Evolutionary conservation across 2,329 filamentous ascomycete species (phyloP).

Genomic region (Talaromyces atroroseus): DNA sequence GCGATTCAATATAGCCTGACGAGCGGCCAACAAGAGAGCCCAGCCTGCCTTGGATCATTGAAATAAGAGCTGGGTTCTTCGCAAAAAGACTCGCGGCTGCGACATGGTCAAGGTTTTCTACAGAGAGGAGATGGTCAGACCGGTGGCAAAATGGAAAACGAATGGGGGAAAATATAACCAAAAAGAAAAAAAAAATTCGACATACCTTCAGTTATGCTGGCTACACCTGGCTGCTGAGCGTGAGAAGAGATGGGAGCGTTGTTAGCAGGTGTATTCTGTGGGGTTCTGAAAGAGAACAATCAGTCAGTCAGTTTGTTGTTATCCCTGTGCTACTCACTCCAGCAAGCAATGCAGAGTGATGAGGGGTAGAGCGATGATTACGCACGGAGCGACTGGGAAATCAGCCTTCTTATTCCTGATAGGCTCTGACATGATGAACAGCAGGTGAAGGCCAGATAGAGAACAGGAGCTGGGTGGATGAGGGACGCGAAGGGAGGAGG

Average conservation of each 20-base stretch:
- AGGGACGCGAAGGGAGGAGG: not conserved
- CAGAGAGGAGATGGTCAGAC: slow-evolving; percentile 18
- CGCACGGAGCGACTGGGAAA: slow-evolving; percentile 60
- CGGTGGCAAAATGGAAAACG: slow-evolving; percentile 11
- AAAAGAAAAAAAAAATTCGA: slow-evolving; percentile 17
- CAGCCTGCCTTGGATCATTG: slow-evolving; percentile 97
- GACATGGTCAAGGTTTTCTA: slow-evolving; percentile 81
- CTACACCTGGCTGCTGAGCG: slow-evolving; percentile 87
- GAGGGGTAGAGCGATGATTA: slow-evolving; percentile 20
- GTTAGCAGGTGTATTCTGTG: slow-evolving; percentile 94
- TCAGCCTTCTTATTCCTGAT: slow-evolving; percentile 63
- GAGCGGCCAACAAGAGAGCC: slow-evolving; percentile 88
- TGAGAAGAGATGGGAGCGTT: slow-evolving; percentile 97
- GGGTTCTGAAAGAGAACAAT: slow-evolving; percentile 60
- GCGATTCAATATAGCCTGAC: slow-evolving; percentile 95
- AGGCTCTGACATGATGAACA: slow-evolving; percentile 56
- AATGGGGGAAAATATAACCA: not conserved
- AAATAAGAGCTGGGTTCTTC: slow-evolving; percentile 87
- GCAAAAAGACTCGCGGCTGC: slow-evolving; percentile 89
- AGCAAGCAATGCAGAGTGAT: slow-evolving; percentile 3
- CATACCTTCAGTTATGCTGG: slow-evolving; percentile 96
- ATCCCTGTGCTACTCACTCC: slow-evolving; percentile 8
- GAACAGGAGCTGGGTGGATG: not conserved
- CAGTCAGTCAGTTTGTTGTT: slow-evolving; percentile 15
- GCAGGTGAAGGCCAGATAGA: slow-evolving; percentile 1